Evolutionary conservation across 768 basidiomycete species (phyloP).

Genomic region (Mycena haematopus): DNA sequence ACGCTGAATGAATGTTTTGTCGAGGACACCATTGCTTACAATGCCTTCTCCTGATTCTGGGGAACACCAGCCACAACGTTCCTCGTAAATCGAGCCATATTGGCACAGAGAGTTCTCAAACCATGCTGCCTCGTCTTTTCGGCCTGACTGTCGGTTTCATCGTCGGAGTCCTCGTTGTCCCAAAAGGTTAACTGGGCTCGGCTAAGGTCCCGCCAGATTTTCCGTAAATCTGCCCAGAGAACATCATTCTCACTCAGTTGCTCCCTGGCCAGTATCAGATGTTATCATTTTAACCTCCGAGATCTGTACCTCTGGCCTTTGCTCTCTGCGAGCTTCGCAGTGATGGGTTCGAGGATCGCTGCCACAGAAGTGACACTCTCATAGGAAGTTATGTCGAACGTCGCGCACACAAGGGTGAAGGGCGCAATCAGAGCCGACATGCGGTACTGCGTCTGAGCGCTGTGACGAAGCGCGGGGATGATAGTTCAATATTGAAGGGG

Average conservation of each 20-base stretch:
- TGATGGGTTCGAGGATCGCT: conserved; percentile 53
- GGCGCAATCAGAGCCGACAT: conserved; percentile 16
- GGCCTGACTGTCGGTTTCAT: conserved; percentile 34
- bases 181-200: conserved; percentile 58
- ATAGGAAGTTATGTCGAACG: conserved; percentile 32
- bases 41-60: conserved; percentile 73
- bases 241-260: conserved; percentile 47
- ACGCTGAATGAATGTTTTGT: conserved; percentile 5
- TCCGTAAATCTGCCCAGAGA: conserved; percentile 62
- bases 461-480: background rate
- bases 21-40: conserved; percentile 55
- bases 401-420: conserved; percentile 17
- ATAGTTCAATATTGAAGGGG: background rate
- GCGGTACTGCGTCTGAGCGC: conserved; percentile 1
- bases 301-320: conserved; percentile 43
- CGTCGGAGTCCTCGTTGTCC: conserved; percentile 54
- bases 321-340: conserved; percentile 58
- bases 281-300: background rate
- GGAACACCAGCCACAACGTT: conserved; percentile 82
- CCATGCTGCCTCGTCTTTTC: conserved; percentile 36
- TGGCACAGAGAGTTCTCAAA: conserved; percentile 50
- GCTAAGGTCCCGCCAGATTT: conserved; percentile 61
- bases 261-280: conserved; percentile 33
- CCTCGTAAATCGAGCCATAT: conserved; percentile 78
- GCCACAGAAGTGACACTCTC: conserved; percentile 30